A percentile compares a stretch with the other conserved stretches of the same genome.
phyloP scores from a whole-genome alignment of 805 yeast genomes.

The Phaffomyces thermotolerans region DNA sequence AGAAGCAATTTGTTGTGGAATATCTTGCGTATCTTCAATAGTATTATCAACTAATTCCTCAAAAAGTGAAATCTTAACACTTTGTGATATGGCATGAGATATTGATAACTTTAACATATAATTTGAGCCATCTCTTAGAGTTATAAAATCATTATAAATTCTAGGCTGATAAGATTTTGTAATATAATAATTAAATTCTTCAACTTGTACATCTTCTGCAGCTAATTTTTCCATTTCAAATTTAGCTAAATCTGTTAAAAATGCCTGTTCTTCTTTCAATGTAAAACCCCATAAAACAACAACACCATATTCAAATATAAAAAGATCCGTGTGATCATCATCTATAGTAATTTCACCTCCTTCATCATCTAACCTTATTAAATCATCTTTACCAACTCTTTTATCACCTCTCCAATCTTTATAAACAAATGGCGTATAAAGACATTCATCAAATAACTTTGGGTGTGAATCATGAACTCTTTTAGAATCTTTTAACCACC shows the following conservation, averaged over 20 bases:
- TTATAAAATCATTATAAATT: slow-evolving; percentile 90
- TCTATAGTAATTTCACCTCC: slow-evolving; percentile 93
- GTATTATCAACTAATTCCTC: slow-evolving; percentile 96
- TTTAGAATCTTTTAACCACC: slow-evolving; percentile 80
- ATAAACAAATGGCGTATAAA: slow-evolving; percentile 82
- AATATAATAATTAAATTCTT: slow-evolving; percentile 91
- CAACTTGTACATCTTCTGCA: slow-evolving; percentile 86
- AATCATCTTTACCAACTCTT: slow-evolving; percentile 32
- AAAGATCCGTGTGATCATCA: slow-evolving; percentile 67
- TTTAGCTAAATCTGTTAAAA: slow-evolving; percentile 76
- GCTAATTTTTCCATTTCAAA: slow-evolving; percentile 91
- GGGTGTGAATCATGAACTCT: slow-evolving; percentile 73
- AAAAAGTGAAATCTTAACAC: slow-evolving; percentile 89
- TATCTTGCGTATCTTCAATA: slow-evolving; percentile 93
- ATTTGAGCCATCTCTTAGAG: slow-evolving; percentile 79
- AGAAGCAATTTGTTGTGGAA: slow-evolving; percentile 91
- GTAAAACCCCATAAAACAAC: slow-evolving; percentile 95
- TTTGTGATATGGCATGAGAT: slow-evolving; percentile 93
- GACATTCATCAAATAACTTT: slow-evolving; percentile 86
- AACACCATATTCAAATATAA: slow-evolving; percentile 95
- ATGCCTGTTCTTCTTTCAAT: slow-evolving; percentile 71
- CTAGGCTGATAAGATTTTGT: slow-evolving; percentile 94
- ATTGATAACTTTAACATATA: slow-evolving; percentile 90
- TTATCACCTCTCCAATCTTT: slow-evolving; percentile 67
- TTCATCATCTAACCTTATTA: slow-evolving; percentile 78